Conservation (phyloP, 306 rosid species). For the Sphenostylis stenocarpa region DNA sequence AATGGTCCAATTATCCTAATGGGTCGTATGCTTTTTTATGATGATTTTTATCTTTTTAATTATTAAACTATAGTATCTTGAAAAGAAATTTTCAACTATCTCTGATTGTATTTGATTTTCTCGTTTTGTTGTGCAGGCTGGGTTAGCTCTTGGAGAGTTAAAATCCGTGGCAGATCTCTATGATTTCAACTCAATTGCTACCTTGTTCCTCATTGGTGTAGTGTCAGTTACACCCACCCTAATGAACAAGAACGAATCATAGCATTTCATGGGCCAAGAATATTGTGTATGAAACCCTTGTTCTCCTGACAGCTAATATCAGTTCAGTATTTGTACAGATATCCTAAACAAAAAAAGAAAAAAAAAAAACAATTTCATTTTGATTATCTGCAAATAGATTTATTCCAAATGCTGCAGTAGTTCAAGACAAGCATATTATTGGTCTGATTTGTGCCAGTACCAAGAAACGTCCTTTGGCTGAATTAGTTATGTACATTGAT, state of each 20-base stretch:
- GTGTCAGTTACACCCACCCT: slow-evolving; percentile 83
- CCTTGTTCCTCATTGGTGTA: slow-evolving; percentile 78
- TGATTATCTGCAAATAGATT: slow-evolving; percentile 21
- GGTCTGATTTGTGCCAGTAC: slow-evolving; percentile 19
- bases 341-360: background rate
- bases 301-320: slow-evolving; percentile 34
- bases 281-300: slow-evolving; percentile 29
- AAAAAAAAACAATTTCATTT: background rate
- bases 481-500: slow-evolving; percentile 38
- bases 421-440: slow-evolving; percentile 30
- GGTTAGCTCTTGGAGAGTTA: slow-evolving; percentile 90
- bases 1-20: background rate
- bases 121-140: slow-evolving; percentile 62
- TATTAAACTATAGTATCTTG: background rate
- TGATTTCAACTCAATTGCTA: slow-evolving; percentile 92
- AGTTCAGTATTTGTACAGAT: slow-evolving; percentile 39
- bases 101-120: background rate
- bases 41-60: background rate
- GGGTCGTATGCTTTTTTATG: background rate
- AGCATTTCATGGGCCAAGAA: slow-evolving; percentile 34
- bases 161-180: slow-evolving; percentile 83
- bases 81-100: background rate
- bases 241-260: slow-evolving; percentile 66
- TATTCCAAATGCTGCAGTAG: slow-evolving; percentile 33
- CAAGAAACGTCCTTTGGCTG: slow-evolving; percentile 27